Evolutionary conservation across 257 asterid genomes (phyloP).

Genomic region (Hygrophila difformis): DNA sequence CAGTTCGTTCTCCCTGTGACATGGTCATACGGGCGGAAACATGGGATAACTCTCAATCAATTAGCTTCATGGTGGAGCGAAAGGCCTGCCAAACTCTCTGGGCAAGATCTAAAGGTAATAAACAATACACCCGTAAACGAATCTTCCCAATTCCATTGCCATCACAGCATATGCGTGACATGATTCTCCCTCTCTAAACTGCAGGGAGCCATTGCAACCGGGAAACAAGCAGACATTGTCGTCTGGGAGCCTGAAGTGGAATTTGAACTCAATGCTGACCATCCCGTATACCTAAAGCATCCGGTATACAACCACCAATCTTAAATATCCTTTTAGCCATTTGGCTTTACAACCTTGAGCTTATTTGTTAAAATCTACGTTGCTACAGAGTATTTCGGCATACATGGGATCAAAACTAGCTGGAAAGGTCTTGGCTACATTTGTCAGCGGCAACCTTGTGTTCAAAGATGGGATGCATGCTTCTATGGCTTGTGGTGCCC

Average conservation of each 20-base stretch:
- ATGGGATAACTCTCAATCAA: constrained; percentile 54
- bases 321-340: no score
- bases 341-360: no score
- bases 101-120: constrained; percentile 57
- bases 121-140: no score
- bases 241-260: constrained; percentile 89
- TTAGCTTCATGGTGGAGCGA: constrained; percentile 95
- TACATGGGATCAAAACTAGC: constrained; percentile 74
- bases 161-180: no score
- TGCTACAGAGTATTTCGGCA: constrained; percentile 71
- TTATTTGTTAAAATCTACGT: not conserved
- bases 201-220: constrained; percentile 63
- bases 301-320: constrained; percentile 38
- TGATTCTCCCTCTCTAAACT: no score
- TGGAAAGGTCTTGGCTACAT: constrained; percentile 73
- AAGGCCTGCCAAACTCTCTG: constrained; percentile 91
- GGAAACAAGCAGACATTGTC: constrained; percentile 76
- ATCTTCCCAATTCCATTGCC: no score
- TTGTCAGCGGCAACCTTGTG: constrained; percentile 71
- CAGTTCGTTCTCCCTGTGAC: constrained; percentile 94
- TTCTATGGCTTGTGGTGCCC: constrained; percentile 62
- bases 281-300: constrained; percentile 55
- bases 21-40: constrained; percentile 72
- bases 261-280: constrained; percentile 50
- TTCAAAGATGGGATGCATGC: constrained; percentile 65